phyloP scores from a whole-genome alignment of 129 eudicot species.

The Kitagawia praeruptora region DNA sequence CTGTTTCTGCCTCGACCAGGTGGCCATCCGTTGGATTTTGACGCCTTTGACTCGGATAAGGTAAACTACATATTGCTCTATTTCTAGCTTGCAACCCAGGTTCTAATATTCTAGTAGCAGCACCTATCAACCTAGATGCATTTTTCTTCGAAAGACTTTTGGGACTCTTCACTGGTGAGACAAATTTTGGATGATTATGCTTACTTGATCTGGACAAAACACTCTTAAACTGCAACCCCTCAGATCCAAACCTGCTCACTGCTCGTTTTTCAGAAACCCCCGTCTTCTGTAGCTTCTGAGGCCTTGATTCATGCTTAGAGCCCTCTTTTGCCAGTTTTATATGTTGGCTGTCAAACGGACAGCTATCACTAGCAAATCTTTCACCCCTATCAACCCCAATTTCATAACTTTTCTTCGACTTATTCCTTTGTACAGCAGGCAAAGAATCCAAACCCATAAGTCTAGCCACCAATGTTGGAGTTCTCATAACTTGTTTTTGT shows the following conservation, averaged over 20 bases:
- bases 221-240: slow-evolving; percentile 63
- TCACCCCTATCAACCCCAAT: slow-evolving; percentile 19
- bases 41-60: slow-evolving; percentile 29
- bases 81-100: slow-evolving; percentile 63
- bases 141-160: slow-evolving; percentile 36
- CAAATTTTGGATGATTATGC: slow-evolving; percentile 52
- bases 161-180: slow-evolving; percentile 59
- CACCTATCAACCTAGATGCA: slow-evolving; percentile 62
- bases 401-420: slow-evolving; percentile 23
- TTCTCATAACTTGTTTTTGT: slow-evolving; percentile 38
- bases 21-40: slow-evolving; percentile 9
- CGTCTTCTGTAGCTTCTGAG: slow-evolving; percentile 41
- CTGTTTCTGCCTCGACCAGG: slow-evolving; percentile 24
- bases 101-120: slow-evolving; percentile 75
- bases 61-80: slow-evolving; percentile 41
- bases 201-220: slow-evolving; percentile 63
- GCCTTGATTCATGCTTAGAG: slow-evolving; percentile 40
- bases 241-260: slow-evolving; percentile 61
- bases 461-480: slow-evolving; percentile 80
- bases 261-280: slow-evolving; percentile 20
- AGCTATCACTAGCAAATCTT: slow-evolving; percentile 9
- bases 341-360: slow-evolving; percentile 9
- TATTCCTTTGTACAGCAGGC: slow-evolving; percentile 43
- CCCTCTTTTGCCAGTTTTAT: slow-evolving; percentile 30
- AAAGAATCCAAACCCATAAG: slow-evolving; percentile 91